Base-by-base conservation (phyloP, 805 yeast species). In the Nakazawaea ernobii region DNA sequence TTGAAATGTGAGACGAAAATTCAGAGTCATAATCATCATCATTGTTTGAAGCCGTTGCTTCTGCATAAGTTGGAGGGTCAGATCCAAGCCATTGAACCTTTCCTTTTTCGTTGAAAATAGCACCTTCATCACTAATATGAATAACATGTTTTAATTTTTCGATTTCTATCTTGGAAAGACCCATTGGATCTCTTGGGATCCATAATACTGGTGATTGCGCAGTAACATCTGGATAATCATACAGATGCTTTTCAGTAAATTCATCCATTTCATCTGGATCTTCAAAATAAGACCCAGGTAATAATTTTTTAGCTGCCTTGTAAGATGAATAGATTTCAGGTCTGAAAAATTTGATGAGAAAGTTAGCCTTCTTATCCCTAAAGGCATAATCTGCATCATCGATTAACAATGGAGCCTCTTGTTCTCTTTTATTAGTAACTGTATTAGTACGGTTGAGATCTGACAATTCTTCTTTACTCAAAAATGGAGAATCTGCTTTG, bases 151-250 rank as follows among this genome's bases (percentile, higher is more conserved):
- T 61, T 44, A 87, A 73, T 37, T 78, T 69, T 35, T 74, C 75
- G 20, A 86, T 81, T 56, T 83, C 80, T 11, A 58, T 60, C 1
- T 71, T 66, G 1, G 96, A 85, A 55, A 88, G 75, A 1, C 98
- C 98, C 77, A 80, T 79, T 8, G 87, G 84, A 62, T 92, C 99
- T 49, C 71, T 70, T n/a, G 97, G 95, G 58, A 92, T 79, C 99
- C 99, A 92, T 17, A 92, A 67, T n/a, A 73, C 70, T 1, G 96
- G 95, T 55, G 86, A 76, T 39, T 71, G 62, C 0, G 84, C 84
- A 27, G 79, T 68, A 14, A 84, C 81, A 6, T 84, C 86, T 2
- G 97, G 97, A 59, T 75, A 77, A 58, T 80, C 79, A 65, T 84
- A 92, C 0, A 96, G 94, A 52, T 77, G 80, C 43, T 75, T 71